phyloP scores from a whole-genome alignment of 78 protist genomes.

The Dictyostelium capitatum region DNA sequence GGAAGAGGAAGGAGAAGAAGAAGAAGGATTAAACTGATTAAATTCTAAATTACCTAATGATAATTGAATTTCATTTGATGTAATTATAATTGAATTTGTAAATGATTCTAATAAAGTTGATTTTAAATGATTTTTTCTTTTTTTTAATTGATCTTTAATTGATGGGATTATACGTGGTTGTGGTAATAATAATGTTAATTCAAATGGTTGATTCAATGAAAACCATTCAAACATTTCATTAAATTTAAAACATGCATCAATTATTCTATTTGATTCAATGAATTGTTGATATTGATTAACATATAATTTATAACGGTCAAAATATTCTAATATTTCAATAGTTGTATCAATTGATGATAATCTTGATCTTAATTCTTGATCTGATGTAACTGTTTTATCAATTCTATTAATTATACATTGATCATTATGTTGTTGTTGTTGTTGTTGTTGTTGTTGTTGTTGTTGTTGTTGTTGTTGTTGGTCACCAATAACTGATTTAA shows the following conservation, averaged over 20 bases:
- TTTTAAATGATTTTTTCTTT: conserved; percentile 55
- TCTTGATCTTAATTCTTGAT: conserved; percentile 33
- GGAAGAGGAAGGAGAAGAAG: too few relatives aligned
- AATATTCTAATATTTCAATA: conserved; percentile 39
- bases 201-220: not conserved
- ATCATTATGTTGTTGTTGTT: too few relatives aligned
- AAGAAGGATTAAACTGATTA: too few relatives aligned
- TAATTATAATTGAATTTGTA: conserved; percentile 36
- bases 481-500: not conserved
- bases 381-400: not conserved
- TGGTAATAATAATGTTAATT: not conserved
- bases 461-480: too few relatives aligned
- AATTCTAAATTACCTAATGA: not conserved
- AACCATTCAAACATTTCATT: conserved; percentile 19
- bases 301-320: not conserved
- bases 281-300: not conserved
- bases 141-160: conserved; percentile 57
- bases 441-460: too few relatives aligned
- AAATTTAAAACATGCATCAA: not conserved
- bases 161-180: conserved; percentile 62
- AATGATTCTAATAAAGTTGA: conserved; percentile 30
- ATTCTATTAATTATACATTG: conserved; percentile 18
- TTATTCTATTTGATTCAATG: not conserved
- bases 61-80: conserved; percentile 2
- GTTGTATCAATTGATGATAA: conserved; percentile 28